phyloP scores from a whole-genome alignment of 2,329 filamentous ascomycete species.

The Fusarium coicis region DNA sequence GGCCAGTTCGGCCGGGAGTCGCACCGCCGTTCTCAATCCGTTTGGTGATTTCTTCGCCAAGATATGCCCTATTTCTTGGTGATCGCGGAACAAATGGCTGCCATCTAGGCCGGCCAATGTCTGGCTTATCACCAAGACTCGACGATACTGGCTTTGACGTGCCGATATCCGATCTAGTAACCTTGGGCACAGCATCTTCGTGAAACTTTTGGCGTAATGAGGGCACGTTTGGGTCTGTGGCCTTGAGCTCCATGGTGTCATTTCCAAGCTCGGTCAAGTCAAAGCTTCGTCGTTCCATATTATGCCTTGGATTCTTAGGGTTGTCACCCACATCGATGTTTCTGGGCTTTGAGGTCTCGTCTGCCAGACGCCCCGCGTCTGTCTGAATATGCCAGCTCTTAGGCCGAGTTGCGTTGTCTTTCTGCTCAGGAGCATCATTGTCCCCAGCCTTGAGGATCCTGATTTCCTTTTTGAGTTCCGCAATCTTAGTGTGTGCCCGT shows the following conservation, averaged over 20 bases:
- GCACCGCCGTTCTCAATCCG: conserved; percentile 46
- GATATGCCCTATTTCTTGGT: conserved; percentile 52
- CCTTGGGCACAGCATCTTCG: conserved; percentile 41
- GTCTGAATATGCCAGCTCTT: conserved; percentile 47
- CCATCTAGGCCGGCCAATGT: conserved; percentile 52
- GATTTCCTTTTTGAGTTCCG: conserved; percentile 65
- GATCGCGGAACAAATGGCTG: conserved; percentile 56
- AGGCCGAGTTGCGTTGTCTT: conserved; percentile 37
- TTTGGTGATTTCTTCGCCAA: conserved; percentile 48
- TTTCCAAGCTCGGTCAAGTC: conserved; percentile 40
- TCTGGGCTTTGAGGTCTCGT: conserved; percentile 10
- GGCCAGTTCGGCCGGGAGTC: conserved; percentile 34
- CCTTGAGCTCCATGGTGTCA: conserved; percentile 32
- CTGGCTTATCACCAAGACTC: conserved; percentile 40
- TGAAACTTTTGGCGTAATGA: conserved; percentile 51
- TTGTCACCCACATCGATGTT: background rate
- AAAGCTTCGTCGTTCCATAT: conserved; percentile 42
- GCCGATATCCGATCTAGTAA: conserved; percentile 28
- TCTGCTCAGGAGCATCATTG: conserved; percentile 7
- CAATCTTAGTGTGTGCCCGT: conserved; percentile 67
- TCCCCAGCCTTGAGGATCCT: conserved; percentile 54
- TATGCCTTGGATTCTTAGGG: conserved; percentile 3
- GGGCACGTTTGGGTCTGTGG: conserved; percentile 31
- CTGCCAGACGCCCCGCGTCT: conserved; percentile 22
- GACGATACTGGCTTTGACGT: conserved; percentile 21